These are phyloP conservation scores for Lactarius pseudohatsudake DNA, from an alignment of 768 basidiomycete genomes.

Conservation along the genomic window DNA sequence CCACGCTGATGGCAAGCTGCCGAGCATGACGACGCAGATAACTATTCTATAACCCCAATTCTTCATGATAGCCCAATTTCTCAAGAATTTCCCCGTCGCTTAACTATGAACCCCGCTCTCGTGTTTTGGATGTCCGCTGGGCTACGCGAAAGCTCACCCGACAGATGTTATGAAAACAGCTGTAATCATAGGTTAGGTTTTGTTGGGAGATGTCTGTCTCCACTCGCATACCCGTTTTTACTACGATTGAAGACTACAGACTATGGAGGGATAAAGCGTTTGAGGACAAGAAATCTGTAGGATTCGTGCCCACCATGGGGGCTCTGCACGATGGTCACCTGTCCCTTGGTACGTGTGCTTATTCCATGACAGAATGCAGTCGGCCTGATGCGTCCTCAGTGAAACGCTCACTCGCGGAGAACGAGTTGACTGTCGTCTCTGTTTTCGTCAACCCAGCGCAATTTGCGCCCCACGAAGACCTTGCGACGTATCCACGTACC, in stretches of 20 bases:
- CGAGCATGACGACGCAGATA: no score
- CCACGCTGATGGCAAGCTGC: no score
- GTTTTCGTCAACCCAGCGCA: conserved; percentile 99
- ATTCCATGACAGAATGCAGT: conserved; percentile 15
- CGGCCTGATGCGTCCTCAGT: conserved; percentile 48
- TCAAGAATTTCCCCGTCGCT: no score
- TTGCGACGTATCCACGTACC: conserved; percentile 87
- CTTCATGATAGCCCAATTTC: no score
- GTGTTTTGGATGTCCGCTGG: no score
- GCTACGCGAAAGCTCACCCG: no score
- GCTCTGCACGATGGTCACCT: conserved; percentile 94
- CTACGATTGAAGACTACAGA: conserved; percentile 59
- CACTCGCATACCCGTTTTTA: conserved; percentile 48
- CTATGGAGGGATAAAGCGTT: conserved; percentile 73
- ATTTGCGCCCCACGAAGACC: conserved; percentile 94
- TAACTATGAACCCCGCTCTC: no score
- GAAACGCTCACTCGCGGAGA: conserved; percentile 66
- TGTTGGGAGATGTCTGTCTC: conserved; percentile 2
- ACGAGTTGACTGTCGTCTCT: conserved; percentile 86
- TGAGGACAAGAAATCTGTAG: conserved; percentile 63
- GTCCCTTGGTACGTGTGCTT: conserved; percentile 65
- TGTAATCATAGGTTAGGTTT: conserved; percentile 9
- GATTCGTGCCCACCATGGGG: conserved; percentile 98
- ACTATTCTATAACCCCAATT: no score
- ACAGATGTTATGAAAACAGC: no score